Base-by-base conservation (phyloP, 2,329 filamentous ascomycete genomes). In the Pestalotiopsis sp. region DNA sequence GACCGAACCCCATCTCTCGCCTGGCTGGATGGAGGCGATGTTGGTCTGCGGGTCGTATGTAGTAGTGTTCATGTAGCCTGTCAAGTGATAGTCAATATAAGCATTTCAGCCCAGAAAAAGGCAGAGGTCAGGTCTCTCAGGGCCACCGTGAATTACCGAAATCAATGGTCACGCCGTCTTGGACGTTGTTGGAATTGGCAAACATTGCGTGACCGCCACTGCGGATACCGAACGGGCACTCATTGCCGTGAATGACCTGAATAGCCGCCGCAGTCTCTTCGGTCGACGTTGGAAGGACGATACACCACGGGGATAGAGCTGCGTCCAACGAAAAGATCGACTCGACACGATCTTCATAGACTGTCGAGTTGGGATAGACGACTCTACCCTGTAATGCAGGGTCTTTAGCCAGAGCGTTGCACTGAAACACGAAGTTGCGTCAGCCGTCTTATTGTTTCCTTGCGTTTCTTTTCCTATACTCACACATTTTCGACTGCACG, bases 21-120 rank as follows among this genome's bases (percentile, higher is more conserved):
- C 75, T 36, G 75, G 70, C 5, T 79, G 80, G 20, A 83, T 72
- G 17, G 69, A 71, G 14, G 76, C 79, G 3, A 74, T 73, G 0
- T 72, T 72, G 9, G 74, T 75, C 17, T 77, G 73, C 0, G 72
- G 64, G 13, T 75, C 72, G 25, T 80, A 70, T 0, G 68, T 69
- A 1, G 81, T 71, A 20, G 73, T 63, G 38, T 80, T 70, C 66
- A 73, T 79, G 45, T 52, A 52, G 12, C 45, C 45, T 52, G n/a
- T n/a, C n/a, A n/a, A n/a, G n/a, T n/a, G n/a, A n/a, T n/a, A n/a
- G n/a, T 52, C 7, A 52, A 7, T 52, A 52, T n/a, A n/a, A 9
- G 5, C 45, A 6, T 52, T 13, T 81, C 27, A 31, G 31, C 25
- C 25, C 14, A 7, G 5, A 2, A 27, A 25, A 20, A n/a, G 20